phyloP scores from a whole-genome alignment of 495 filamentous ascomycete species.

The Saxophila tyrrhenica region DNA sequence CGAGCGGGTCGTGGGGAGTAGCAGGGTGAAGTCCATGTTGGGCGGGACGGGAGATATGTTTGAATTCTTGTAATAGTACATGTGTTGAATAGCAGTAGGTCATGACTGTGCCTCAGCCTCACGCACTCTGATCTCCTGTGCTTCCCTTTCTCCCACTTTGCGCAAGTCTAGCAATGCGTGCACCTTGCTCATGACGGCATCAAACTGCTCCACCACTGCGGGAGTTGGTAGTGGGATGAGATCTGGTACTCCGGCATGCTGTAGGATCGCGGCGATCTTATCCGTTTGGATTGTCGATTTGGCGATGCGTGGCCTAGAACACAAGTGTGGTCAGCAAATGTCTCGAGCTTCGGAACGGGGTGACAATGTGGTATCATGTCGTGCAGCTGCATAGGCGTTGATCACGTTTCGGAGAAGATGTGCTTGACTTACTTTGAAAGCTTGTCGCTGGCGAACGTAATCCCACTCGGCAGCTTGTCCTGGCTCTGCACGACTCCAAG shows the following conservation, averaged over 20 bases:
- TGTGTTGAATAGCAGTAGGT: too few relatives aligned
- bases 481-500: conserved; percentile 72
- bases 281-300: conserved; percentile 73
- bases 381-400: too few relatives aligned
- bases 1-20: conserved; percentile 75
- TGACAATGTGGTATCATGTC: too few relatives aligned
- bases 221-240: conserved; percentile 78
- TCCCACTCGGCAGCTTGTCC: conserved; percentile 63
- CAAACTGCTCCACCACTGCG: conserved; percentile 67
- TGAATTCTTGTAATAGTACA: conserved; percentile 56
- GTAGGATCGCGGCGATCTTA: conserved; percentile 65
- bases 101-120: too few relatives aligned
- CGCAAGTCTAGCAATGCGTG: conserved; percentile 65
- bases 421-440: too few relatives aligned
- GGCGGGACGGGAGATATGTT: conserved; percentile 81
- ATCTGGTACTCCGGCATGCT: conserved; percentile 67
- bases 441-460: conserved; percentile 75
- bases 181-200: conserved; percentile 64
- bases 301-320: conserved; percentile 61
- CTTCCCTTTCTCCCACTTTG: conserved; percentile 76
- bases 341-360: too few relatives aligned
- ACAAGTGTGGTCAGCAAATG: too few relatives aligned
- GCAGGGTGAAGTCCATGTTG: conserved; percentile 55
- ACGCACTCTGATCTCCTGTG: conserved; percentile 59
- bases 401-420: too few relatives aligned